Base-by-base conservation (phyloP, 1,284 basidiomycete species). In the Ceratobasidium papillatum region DNA sequence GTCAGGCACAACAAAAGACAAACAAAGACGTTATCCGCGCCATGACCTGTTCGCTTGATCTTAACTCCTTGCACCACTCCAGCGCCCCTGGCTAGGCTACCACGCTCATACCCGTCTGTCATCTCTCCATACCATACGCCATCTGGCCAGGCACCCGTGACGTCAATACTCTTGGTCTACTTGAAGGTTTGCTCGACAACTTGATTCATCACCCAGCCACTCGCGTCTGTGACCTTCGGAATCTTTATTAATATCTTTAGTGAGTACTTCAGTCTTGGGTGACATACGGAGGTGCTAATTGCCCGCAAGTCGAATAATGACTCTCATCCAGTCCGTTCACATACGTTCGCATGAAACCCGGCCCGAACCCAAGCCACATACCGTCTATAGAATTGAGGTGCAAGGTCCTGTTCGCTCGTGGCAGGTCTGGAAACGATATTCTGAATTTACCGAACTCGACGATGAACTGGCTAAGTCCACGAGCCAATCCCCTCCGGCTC, bases 401-500 rank as follows among this genome's bases (percentile, higher is more conserved):
- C 89, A 91, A 80, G 92, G 92, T 17, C 89, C 93, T 75, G 91
- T 95, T 27, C 90, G 93, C 77, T 91, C 94, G 80, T 98, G 96
- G 96, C 89, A 92, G 56, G 94, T 98, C 85, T 94, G 93, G 88
- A 87, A 93, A 75, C 92, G 96, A 72, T 98, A 98, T 84, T 96
- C 94, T 52, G 95, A 98, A 81, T 98, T 99, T 84, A 89, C 89
- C 78, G 90, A 94, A 77, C 89, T 99, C 27, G 88, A 98, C 82
- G 87, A 87, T 45, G 92, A 95, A 79, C 89, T 98, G 78, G 87
- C 87, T 27, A 91, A 92, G 79, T 87, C 89, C 9, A 88, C 88
- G 12, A 89, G 90, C 41, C 87, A 89, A 32, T 83, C 90, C 30
- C 93, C 95, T 14, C 95, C 95, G 22, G 86, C 84, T 14, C 79